Percentiles rank a stretch among this genome's conserved stretches.
These are phyloP conservation scores for Acer campestre DNA, from an alignment of 345 rosid species.

Conservation along the genomic window DNA sequence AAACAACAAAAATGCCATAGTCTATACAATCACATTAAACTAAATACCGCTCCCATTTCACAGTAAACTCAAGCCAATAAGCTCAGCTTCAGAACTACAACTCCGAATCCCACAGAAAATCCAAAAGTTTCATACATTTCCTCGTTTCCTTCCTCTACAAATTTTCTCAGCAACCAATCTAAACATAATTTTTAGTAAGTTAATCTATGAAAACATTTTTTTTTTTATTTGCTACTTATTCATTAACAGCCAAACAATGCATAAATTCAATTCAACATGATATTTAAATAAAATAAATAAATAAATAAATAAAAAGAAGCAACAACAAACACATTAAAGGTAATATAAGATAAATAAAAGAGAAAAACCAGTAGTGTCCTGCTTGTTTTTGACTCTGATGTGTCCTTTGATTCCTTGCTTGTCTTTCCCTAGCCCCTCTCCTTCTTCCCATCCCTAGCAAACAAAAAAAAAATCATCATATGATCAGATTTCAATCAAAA, in stretches of 20 bases:
- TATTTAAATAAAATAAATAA: background rate
- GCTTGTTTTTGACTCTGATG: slow-evolving; percentile 86
- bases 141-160: background rate
- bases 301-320: too few relatives aligned
- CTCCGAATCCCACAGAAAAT: too few relatives aligned
- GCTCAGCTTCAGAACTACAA: background rate
- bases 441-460: slow-evolving; percentile 96
- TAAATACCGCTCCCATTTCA: background rate
- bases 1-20: background rate
- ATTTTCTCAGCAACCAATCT: background rate
- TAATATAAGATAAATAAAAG: background rate
- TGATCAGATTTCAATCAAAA: slow-evolving; percentile 15
- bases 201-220: background rate
- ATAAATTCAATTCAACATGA: background rate
- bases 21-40: background rate
- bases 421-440: slow-evolving; percentile 98
- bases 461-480: slow-evolving; percentile 3
- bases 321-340: background rate
- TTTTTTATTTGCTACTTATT: background rate
- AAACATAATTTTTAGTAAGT: too few relatives aligned
- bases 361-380: slow-evolving; percentile 68
- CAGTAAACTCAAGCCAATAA: background rate
- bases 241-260: background rate
- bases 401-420: slow-evolving; percentile 96
- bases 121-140: background rate